These are phyloP conservation scores for Suhomyces pyralidae DNA, from an alignment of 805 yeast genomes.

Conservation along the genomic window DNA sequence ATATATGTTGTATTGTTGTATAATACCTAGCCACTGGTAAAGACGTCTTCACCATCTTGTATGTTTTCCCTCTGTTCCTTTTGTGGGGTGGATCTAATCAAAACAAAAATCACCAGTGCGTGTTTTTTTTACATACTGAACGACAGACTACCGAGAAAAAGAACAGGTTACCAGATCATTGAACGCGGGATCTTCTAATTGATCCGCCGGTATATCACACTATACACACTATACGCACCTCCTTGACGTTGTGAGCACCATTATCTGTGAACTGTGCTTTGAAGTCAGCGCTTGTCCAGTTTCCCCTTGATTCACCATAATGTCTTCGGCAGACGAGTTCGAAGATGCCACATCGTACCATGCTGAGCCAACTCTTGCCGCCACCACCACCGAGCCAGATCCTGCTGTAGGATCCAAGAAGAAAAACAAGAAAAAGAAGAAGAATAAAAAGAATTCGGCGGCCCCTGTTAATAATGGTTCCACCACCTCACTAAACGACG, in stretches of 20 bases:
- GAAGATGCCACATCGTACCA: conserved; percentile 16
- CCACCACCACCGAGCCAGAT: background rate
- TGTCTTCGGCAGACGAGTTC: conserved; percentile 21
- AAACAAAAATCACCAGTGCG: background rate
- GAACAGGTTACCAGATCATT: background rate
- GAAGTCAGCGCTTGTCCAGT: background rate
- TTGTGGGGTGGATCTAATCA: conserved; percentile 1
- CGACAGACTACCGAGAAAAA: background rate
- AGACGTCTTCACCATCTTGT: background rate
- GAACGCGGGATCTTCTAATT: background rate
- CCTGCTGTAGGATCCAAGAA: conserved; percentile 1
- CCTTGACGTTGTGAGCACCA: background rate
- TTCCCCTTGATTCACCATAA: background rate
- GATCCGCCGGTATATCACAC: background rate
- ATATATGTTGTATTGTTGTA: background rate
- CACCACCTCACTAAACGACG: background rate
- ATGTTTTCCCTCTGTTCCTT: background rate
- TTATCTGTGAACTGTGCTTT: background rate
- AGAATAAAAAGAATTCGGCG: background rate
- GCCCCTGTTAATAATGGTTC: background rate
- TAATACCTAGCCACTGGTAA: too few species aligned
- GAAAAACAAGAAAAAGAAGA: conserved; percentile 6
- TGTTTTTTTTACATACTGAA: background rate
- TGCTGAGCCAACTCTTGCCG: background rate
- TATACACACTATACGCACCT: background rate